phyloP scores from a whole-genome alignment of 2,329 filamentous ascomycete genomes.

The Diaporthe citri region DNA sequence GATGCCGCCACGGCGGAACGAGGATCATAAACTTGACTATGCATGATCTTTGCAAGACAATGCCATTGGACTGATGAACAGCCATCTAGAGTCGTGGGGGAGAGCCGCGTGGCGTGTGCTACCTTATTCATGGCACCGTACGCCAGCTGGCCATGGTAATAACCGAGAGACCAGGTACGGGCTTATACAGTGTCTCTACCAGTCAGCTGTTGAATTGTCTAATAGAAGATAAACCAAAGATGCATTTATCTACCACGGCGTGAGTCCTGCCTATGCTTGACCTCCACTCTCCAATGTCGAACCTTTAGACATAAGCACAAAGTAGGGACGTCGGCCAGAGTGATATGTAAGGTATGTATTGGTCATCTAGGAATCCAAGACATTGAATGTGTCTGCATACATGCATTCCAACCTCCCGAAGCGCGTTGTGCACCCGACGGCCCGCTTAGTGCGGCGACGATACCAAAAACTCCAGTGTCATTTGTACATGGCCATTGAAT shows the following conservation, averaged over 20 bases:
- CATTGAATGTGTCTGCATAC: not conserved
- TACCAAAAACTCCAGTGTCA: not conserved
- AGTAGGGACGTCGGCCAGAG: not conserved
- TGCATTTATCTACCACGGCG: not conserved
- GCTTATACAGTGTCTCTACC: not conserved
- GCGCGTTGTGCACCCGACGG: not conserved
- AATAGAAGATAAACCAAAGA: not conserved
- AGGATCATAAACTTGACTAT: too few relatives aligned
- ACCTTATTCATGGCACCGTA: too few relatives aligned
- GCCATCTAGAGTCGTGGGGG: too few relatives aligned
- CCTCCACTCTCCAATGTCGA: not conserved
- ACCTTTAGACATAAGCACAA: not conserved
- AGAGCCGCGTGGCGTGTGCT: too few relatives aligned
- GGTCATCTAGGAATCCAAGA: not conserved
- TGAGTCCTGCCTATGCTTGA: not conserved
- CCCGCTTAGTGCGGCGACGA: too few relatives aligned
- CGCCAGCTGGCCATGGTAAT: too few relatives aligned
- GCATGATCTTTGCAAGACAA: too few relatives aligned
- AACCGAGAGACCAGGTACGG: too few relatives aligned
- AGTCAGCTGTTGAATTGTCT: rapidly evolving
- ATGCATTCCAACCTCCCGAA: too few relatives aligned
- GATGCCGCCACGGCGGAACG: too few relatives aligned
- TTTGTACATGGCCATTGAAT: too few relatives aligned
- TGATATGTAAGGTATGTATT: not conserved
- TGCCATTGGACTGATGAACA: too few relatives aligned